Percentiles rank a stretch among this genome's conserved stretches.
Conservation (phyloP, 495 filamentous ascomycete species). For the Bacidia rubella region DNA sequence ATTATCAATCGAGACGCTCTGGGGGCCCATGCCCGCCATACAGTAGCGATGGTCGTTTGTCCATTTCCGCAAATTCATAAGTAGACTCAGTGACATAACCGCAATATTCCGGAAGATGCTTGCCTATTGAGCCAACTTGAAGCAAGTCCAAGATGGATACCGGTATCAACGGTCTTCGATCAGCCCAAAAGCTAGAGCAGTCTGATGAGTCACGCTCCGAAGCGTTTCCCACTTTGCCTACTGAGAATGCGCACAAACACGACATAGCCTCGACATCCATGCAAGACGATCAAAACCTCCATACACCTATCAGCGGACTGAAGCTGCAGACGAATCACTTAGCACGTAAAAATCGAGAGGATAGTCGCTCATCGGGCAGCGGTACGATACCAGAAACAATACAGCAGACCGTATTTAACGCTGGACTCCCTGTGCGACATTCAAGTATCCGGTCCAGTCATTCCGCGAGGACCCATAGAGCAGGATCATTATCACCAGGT, state of each 20-base stretch:
- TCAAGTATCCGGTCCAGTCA: constrained; percentile 37
- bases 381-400: constrained; percentile 13
- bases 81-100: too few species aligned
- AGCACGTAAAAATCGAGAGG: constrained; percentile 17
- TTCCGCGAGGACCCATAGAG: constrained; percentile 28
- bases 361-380: constrained; percentile 7
- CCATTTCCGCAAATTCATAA: too few species aligned
- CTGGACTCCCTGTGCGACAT: constrained; percentile 33
- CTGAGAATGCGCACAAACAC: too few species aligned
- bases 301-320: constrained; percentile 23
- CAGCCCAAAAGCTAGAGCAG: neutral
- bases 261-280: constrained; percentile 13
- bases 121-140: too few species aligned
- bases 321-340: constrained; percentile 24
- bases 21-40: neutral
- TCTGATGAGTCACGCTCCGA: neutral
- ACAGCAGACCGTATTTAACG: constrained; percentile 31
- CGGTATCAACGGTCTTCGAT: neutral
- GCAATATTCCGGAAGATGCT: too few species aligned
- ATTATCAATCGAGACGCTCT: neutral
- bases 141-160: neutral
- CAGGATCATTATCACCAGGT: constrained; percentile 45
- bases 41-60: neutral
- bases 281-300: constrained; percentile 3
- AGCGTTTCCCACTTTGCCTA: neutral